These are phyloP conservation scores for Bassia scoparia DNA, from an alignment of 148 eudicot genomes.

Conservation along the genomic window DNA sequence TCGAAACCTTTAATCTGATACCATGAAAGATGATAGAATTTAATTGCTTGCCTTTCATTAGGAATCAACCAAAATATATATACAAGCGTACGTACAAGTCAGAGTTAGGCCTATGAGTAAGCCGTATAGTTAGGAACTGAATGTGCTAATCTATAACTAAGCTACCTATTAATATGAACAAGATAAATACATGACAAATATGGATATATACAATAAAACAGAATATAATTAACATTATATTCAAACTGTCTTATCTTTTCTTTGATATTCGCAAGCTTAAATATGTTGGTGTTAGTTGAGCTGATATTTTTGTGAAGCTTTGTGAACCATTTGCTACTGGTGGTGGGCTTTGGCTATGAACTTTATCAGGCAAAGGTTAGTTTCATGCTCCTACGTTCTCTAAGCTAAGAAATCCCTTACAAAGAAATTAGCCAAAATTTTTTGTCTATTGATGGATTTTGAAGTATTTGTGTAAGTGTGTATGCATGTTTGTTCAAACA, in stretches of 20 bases:
- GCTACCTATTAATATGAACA: too few relatives aligned
- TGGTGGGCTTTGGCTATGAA: conserved; percentile 15
- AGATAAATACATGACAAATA: too few relatives aligned
- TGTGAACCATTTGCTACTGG: conserved; percentile 25
- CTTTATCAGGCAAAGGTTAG: conserved; percentile 38
- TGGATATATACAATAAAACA: too few relatives aligned
- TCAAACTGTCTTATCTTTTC: neutral
- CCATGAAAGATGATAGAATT: too few relatives aligned
- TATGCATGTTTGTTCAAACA: neutral
- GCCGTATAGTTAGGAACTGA: too few relatives aligned
- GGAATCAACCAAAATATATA: too few relatives aligned
- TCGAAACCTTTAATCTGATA: too few relatives aligned
- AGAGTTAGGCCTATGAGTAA: too few relatives aligned
- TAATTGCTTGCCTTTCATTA: too few relatives aligned
- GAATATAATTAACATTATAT: neutral
- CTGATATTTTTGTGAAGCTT: neutral
- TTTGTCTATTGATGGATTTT: neutral
- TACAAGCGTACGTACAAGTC: too few relatives aligned
- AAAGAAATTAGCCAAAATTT: neutral
- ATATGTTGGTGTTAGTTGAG: neutral
- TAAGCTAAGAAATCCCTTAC: neutral
- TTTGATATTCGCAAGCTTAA: neutral
- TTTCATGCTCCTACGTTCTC: conserved; percentile 4
- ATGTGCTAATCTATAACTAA: too few relatives aligned
- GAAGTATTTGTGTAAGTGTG: neutral